phyloP scores from a whole-genome alignment of 2,329 filamentous ascomycete species.

The Microcyclospora tardicrescens region DNA sequence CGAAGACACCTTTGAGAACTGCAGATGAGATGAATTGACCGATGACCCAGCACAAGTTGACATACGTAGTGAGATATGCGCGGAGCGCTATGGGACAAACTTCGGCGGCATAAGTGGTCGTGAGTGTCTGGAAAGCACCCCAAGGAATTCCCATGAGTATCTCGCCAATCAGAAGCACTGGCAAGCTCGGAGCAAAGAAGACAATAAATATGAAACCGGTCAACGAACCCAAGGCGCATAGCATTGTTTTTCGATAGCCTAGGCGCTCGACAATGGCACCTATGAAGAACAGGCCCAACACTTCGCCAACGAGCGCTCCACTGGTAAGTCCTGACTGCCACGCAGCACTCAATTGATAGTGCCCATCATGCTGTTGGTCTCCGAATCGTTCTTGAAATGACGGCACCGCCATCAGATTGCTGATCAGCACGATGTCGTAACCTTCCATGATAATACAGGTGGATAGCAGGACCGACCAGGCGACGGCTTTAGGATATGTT shows the following conservation, averaged over 20 bases:
- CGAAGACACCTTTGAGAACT: constrained; percentile 19
- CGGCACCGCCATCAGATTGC: constrained; percentile 21
- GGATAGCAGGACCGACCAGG: constrained; percentile 26
- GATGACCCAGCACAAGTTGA: constrained; percentile 51
- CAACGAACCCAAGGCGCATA: constrained; percentile 42
- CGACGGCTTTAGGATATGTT: constrained; percentile 24
- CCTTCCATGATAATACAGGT: constrained; percentile 30
- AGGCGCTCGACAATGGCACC: constrained; percentile 48
- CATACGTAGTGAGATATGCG: constrained; percentile 45
- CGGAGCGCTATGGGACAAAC: constrained; percentile 46
- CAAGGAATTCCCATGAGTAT: constrained; percentile 27
- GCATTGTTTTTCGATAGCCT: constrained; percentile 39
- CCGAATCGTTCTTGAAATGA: constrained; percentile 29
- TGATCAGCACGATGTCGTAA: constrained; percentile 27
- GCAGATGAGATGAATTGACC: constrained; percentile 42
- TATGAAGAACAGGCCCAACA: constrained; percentile 54
- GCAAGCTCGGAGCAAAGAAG: constrained; percentile 28
- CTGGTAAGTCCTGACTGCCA: constrained; percentile 48
- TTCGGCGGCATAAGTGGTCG: constrained; percentile 54
- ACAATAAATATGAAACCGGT: constrained; percentile 41
- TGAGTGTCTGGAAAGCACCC: constrained; percentile 18
- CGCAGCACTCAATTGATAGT: constrained; percentile 38
- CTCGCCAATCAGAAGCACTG: constrained; percentile 18
- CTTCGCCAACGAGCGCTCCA: constrained; percentile 45
- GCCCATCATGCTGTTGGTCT: constrained; percentile 18